Evolutionary conservation across 2,329 filamentous ascomycete species (phyloP).

Genomic region (Diaporthe helianthi): DNA sequence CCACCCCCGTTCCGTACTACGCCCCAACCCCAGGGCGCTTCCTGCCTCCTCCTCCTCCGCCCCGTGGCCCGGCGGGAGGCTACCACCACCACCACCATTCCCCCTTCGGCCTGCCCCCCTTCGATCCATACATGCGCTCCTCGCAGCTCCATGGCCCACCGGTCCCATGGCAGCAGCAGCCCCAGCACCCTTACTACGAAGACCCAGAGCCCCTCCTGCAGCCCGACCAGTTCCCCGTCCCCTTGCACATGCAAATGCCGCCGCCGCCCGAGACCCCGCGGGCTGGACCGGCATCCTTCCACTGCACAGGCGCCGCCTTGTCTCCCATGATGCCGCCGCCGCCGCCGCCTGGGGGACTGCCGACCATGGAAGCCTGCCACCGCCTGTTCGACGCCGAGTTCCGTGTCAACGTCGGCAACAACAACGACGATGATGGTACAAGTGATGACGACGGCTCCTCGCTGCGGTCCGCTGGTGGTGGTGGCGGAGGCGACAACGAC

Average conservation of each 20-base stretch:
- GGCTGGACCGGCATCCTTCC: not conserved
- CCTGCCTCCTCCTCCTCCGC: not conserved
- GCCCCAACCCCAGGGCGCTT: not conserved
- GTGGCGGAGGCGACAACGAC: not conserved
- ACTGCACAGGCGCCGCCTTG: not conserved
- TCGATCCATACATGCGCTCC: not conserved
- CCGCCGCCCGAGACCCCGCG: not conserved
- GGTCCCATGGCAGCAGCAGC: not conserved
- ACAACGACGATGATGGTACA: not conserved
- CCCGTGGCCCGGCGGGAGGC: not conserved
- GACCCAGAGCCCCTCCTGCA: not conserved
- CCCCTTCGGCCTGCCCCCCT: not conserved
- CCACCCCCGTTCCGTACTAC: too few species aligned
- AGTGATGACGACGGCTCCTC: not conserved
- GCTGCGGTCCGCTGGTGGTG: not conserved
- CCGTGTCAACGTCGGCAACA: not conserved
- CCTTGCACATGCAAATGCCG: not conserved
- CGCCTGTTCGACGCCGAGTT: not conserved
- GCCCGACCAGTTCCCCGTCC: not conserved
- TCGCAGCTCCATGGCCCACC: not conserved
- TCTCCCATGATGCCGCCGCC: not conserved
- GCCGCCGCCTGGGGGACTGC: not conserved
- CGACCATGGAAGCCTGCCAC: not conserved
- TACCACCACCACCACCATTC: not conserved
- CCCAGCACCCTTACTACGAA: not conserved